These are phyloP conservation scores for Dioscorea zingiberensis DNA, from an alignment of 106 monocot species.

Conservation along the genomic window DNA sequence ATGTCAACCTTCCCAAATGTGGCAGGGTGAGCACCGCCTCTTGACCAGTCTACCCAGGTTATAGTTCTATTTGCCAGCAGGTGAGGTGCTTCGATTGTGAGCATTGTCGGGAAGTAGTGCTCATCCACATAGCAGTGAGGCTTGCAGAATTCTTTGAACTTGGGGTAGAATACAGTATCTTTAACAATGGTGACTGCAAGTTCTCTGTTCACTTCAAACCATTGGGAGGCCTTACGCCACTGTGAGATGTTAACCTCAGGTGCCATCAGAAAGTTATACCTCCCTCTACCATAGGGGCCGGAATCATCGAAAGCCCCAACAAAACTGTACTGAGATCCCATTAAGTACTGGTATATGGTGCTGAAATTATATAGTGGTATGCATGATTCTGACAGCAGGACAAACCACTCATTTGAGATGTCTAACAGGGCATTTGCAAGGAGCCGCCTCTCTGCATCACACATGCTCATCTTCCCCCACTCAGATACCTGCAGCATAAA, in stretches of 20 bases:
- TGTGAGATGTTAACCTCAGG: constrained; percentile 36
- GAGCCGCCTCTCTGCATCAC: constrained; percentile 65
- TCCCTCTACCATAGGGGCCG: constrained; percentile 38
- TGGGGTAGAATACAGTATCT: constrained; percentile 46
- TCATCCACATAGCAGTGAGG: constrained; percentile 65
- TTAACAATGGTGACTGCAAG: constrained; percentile 33
- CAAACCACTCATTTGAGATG: constrained; percentile 53
- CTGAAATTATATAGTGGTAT: constrained; percentile 67
- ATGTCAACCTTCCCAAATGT: constrained; percentile 41
- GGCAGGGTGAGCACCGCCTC: constrained; percentile 55
- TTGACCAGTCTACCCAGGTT: constrained; percentile 49
- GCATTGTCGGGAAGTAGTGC: constrained; percentile 75
- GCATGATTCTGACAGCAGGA: constrained; percentile 67
- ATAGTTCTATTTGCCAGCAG: constrained; percentile 41
- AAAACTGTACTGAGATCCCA: constrained; percentile 37
- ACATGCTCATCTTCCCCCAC: constrained; percentile 68
- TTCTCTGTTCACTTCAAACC: constrained; percentile 48
- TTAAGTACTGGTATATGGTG: constrained; percentile 36
- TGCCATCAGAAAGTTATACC: constrained; percentile 40
- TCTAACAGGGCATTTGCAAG: constrained; percentile 77
- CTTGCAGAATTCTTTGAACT: constrained; percentile 44
- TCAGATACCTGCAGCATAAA: constrained; percentile 25
- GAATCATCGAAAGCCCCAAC: constrained; percentile 42
- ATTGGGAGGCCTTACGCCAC: constrained; percentile 77
- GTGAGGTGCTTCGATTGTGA: constrained; percentile 33